Percentiles rank a stretch among this genome's conserved stretches.
Evolutionary conservation across 2,329 filamentous ascomycete genomes (phyloP).

Genomic region (Calonectria leucothoes): DNA sequence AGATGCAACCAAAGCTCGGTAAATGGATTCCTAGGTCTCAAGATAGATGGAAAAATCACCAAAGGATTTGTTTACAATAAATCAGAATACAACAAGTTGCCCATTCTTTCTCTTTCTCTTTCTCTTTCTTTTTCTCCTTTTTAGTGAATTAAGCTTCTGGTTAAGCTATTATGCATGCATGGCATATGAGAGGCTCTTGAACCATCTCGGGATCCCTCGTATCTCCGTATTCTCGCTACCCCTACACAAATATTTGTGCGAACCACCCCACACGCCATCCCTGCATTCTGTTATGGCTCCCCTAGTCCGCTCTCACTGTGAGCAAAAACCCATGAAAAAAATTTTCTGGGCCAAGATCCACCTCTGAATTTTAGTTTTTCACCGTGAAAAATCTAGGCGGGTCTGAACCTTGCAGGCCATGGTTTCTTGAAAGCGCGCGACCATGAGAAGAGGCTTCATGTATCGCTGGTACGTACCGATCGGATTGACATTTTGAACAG

Average conservation of each 20-base stretch:
- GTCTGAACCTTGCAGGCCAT: background rate
- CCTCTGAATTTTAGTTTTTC: background rate
- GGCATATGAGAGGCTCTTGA: background rate
- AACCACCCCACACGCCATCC: background rate
- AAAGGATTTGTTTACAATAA: background rate
- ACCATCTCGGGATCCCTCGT: background rate
- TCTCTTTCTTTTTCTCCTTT: background rate
- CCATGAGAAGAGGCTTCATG: background rate
- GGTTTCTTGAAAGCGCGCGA: background rate
- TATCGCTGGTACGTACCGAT: background rate
- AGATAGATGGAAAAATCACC: background rate
- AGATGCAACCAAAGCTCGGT: background rate
- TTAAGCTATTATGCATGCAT: background rate
- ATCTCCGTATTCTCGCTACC: background rate
- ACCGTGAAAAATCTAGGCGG: background rate
- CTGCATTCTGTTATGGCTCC: background rate
- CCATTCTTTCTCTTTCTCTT: background rate
- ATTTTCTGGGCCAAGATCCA: background rate
- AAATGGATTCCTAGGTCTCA: background rate
- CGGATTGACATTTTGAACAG: background rate
- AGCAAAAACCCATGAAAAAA: background rate
- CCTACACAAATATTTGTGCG: background rate
- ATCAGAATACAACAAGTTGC: background rate
- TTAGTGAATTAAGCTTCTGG: background rate
- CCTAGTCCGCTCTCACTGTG: background rate